Evolutionary conservation across 192 early-diverging fungal genomes (phyloP).

Genomic region (Backusella tarrabulga): DNA sequence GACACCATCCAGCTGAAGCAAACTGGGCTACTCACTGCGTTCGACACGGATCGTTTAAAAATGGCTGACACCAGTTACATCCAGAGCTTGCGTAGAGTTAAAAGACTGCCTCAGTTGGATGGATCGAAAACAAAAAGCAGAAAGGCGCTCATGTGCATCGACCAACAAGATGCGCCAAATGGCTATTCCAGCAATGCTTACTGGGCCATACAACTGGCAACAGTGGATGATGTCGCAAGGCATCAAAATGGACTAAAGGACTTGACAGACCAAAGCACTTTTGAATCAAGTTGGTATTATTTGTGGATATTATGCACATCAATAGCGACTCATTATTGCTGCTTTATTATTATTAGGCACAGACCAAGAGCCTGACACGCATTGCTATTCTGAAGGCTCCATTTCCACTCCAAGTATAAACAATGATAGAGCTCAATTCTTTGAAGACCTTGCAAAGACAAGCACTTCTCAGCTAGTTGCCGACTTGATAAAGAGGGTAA

Average conservation of each 20-base stretch:
- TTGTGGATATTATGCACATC: neutral
- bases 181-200: neutral
- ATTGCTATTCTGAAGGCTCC: neutral
- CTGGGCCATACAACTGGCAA: neutral
- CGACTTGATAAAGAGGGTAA: neutral
- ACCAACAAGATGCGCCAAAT: neutral
- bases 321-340: neutral
- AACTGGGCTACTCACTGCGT: neutral
- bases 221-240: neutral
- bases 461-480: neutral
- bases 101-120: neutral
- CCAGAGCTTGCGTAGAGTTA: neutral
- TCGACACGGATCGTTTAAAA: neutral
- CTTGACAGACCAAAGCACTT: neutral
- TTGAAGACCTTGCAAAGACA: neutral
- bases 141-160: neutral
- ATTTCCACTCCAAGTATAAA: neutral
- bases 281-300: neutral
- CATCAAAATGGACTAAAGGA: neutral
- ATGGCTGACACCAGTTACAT: neutral
- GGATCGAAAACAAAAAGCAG: neutral
- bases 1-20: slow-evolving; percentile 23
- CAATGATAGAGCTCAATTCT: neutral
- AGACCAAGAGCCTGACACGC: neutral
- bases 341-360: neutral